Evolutionary conservation across 345 rosid genomes (phyloP).

Genomic region (Lepidium didymum): DNA sequence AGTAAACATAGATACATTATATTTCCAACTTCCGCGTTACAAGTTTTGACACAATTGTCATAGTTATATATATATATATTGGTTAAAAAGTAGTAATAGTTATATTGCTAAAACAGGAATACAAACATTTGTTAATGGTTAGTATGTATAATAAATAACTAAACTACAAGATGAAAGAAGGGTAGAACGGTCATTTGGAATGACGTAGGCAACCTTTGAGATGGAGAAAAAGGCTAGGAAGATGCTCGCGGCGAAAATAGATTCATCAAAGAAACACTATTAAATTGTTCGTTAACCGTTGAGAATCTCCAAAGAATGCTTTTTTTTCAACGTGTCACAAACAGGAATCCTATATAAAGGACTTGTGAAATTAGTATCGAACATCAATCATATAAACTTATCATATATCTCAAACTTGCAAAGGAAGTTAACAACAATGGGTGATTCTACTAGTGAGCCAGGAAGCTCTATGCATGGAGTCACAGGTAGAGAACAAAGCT

Average conservation of each 20-base stretch:
- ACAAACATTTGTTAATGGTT: background rate
- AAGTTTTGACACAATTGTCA: background rate
- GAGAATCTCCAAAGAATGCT: slow-evolving; percentile 29
- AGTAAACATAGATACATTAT: too few species aligned
- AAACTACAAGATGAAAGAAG: background rate
- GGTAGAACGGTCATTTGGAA: background rate
- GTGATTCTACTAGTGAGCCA: slow-evolving; percentile 32
- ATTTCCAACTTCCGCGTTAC: background rate
- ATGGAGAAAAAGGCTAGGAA: slow-evolving; percentile 6
- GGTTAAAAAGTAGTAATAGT: background rate
- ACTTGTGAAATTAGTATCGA: background rate
- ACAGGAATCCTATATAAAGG: background rate
- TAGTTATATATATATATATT: too few species aligned
- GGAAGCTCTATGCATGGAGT: slow-evolving; percentile 73
- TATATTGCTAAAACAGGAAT: background rate
- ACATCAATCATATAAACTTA: background rate
- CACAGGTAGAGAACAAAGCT: slow-evolving; percentile 49
- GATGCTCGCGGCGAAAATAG: slow-evolving; percentile 27
- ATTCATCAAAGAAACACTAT: slow-evolving; percentile 3
- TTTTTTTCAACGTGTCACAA: slow-evolving; percentile 2
- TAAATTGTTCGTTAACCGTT: slow-evolving; percentile 23
- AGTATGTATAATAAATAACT: background rate
- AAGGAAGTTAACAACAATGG: background rate
- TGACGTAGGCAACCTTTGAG: slow-evolving; percentile 18
- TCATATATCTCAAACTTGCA: background rate